Evolutionary conservation across 371 early-diverging fungal species (phyloP).

Genomic region (Mortierella sp.): DNA sequence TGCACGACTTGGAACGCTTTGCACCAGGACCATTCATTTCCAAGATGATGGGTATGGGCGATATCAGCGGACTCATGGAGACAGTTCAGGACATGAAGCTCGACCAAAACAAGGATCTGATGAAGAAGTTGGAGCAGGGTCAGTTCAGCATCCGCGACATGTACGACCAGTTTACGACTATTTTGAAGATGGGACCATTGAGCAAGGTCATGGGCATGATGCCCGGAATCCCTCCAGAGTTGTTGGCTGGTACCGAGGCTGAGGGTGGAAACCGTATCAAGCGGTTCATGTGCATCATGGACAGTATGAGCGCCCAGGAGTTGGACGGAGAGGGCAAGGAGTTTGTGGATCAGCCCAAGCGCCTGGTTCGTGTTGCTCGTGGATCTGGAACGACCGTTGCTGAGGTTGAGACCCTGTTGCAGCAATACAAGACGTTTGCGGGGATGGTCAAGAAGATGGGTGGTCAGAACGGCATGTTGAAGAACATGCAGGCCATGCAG

Average conservation of each 20-base stretch:
- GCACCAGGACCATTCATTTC: slow-evolving; percentile 95
- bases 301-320: slow-evolving; percentile 97
- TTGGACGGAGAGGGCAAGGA: slow-evolving; percentile 93
- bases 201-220: slow-evolving; percentile 98
- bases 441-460: slow-evolving; percentile 98
- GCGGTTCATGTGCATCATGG: slow-evolving; percentile 96
- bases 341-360: slow-evolving; percentile 84
- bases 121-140: slow-evolving; percentile 95
- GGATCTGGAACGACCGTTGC: slow-evolving; percentile 92
- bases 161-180: slow-evolving; percentile 96
- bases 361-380: slow-evolving; percentile 90
- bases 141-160: slow-evolving; percentile 97
- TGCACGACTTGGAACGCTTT: slow-evolving; percentile 97
- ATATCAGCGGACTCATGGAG: slow-evolving; percentile 94
- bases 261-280: slow-evolving; percentile 86
- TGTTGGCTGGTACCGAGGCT: slow-evolving; percentile 83
- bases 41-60: slow-evolving; percentile 98
- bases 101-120: slow-evolving; percentile 88
- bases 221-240: slow-evolving; percentile 95
- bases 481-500: slow-evolving; percentile 67
- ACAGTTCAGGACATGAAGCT: slow-evolving; percentile 94
- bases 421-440: slow-evolving; percentile 88
- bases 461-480: slow-evolving; percentile 90
- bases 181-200: slow-evolving; percentile 95
- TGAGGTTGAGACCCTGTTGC: slow-evolving; percentile 90